Base-by-base conservation (phyloP, 768 basidiomycete species). In the Tephrocybe sp. region DNA sequence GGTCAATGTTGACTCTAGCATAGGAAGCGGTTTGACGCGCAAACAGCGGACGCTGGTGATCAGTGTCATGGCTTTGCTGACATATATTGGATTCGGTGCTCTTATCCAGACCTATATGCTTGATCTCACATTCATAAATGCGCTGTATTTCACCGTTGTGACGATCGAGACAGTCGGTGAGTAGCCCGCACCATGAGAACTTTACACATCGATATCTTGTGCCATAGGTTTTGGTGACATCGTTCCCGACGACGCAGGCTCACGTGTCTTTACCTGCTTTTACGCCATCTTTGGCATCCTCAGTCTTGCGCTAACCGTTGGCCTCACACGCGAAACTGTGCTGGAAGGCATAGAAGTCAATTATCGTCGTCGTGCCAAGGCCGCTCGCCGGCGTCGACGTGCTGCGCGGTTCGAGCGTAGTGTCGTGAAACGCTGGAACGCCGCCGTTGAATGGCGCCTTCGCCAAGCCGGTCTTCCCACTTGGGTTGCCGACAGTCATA, bases 1-100 rank as follows among this genome's bases (percentile, higher is more conserved):
- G 20, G 32, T 19, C 6, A 39, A 23, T 13, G 41, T 45, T 54
- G 26, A 26, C n/a, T 11, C 20, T 4, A n/a, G 5, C 13, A 19
- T 45, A 89, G 87, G 85, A 4, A 90, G 87, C 55, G 92, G 92
- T 1, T 68, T 94, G 33, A 93, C 90, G 0, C 77, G 78, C 19
- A 90, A 84, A 61, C 92, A 93, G 59, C 80, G 90, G 4, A 79
- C 83, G 0, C 77, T 93, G n/a, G 80, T 87, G 30, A 85, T 93
- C 51, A 79, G 88, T 32, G 81, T 87, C 50, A 93, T 94, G 58
- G 62, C 84, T 13, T 69, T 94, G 1, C 73, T 93, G 19, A 72
- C 73, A 51, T 92, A 90, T 62, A 73, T 92, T 52, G 87, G 85
- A 0, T 60, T 93, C 9, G 92, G 91, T 4, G 79, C 85, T 0